Base-by-base conservation (phyloP, 2,329 filamentous ascomycete genomes). In the Didymella segeticola region DNA sequence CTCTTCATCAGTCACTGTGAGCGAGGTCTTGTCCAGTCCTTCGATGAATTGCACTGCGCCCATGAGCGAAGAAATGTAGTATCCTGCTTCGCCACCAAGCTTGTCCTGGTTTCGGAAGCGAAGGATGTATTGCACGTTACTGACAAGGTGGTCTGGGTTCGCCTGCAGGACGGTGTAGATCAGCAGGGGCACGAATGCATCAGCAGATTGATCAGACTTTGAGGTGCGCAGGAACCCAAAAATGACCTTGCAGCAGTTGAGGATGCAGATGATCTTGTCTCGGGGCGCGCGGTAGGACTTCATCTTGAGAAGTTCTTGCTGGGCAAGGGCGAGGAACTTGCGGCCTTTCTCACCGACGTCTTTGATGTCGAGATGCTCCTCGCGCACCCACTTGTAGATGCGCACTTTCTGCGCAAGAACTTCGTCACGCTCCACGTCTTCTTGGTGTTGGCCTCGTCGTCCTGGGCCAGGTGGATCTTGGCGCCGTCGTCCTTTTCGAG, bases 221-320 rank as follows among this genome's bases (percentile, higher is more conserved):
- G 91, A 87, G 71, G 97, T 96, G 62, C 93, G 93, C 46, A 99
- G 80, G 42, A 96, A 86, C 15, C 93, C 95, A 75, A 99, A 98
- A 60, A 99, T 98, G 59, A 99, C 96, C 77, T 99, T 99, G 84
- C 95, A 99, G 78, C 93, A 97, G 77, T 99, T 99, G 50, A 99
- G 79, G 38, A 98, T 91, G 74, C 95, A 99, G 43, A 99, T 98
- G 49, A 99, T 95, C 77, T 99, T 99, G 79, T 99, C 95, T 65
- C 95, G 82, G 4, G 95, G 95, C n/a, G 95, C 95, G 63, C 96
- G 86, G 71, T 99, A 99, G 8, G 90, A 95, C 69, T 93, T 96
- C 69, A 99, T 97, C 75, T 99, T 99, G 30, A 96, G 78, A 12
- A 99, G 81, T 75, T 99, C 95, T 83, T 96, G 91, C 70, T 97